Conservation (phyloP, 257 asterid genomes). For the Cordia subcordata region DNA sequence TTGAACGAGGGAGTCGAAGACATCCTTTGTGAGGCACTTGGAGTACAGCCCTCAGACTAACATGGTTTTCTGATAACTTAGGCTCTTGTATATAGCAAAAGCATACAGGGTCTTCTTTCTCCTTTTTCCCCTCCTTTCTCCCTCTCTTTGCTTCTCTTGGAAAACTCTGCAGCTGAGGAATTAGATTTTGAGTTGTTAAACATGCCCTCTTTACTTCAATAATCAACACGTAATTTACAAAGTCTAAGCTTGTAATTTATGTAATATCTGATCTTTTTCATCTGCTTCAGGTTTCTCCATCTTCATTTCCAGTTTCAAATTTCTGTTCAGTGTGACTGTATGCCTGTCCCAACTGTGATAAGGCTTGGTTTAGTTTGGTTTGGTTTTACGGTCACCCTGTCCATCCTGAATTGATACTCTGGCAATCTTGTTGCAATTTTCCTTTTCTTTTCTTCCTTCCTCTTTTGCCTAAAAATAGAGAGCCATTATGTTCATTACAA, state of each 20-base stretch:
- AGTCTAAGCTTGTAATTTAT: neutral
- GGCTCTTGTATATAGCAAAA: conserved; percentile 11
- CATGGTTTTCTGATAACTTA: conserved; percentile 8
- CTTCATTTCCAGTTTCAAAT: too few species aligned
- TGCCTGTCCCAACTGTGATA: too few species aligned
- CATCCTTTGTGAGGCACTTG: conserved; percentile 8
- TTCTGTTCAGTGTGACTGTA: too few species aligned
- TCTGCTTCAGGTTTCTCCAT: neutral
- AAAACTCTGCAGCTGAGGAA: neutral
- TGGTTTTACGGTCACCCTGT: too few species aligned
- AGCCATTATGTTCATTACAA: too few species aligned
- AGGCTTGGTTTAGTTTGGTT: too few species aligned
- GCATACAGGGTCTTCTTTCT: neutral
- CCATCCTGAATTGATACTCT: too few species aligned
- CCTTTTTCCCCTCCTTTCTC: too few species aligned
- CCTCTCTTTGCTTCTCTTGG: neutral
- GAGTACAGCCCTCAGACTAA: conserved; percentile 18
- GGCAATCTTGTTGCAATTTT: too few species aligned
- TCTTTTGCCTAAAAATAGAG: too few species aligned
- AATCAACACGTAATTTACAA: neutral
- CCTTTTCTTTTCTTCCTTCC: too few species aligned
- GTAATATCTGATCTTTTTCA: neutral
- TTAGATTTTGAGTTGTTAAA: neutral
- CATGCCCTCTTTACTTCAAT: neutral
- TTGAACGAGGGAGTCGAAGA: conserved; percentile 4